phyloP scores from a whole-genome alignment of 805 yeast genomes.

The Kodamaea nitidulidarum region DNA sequence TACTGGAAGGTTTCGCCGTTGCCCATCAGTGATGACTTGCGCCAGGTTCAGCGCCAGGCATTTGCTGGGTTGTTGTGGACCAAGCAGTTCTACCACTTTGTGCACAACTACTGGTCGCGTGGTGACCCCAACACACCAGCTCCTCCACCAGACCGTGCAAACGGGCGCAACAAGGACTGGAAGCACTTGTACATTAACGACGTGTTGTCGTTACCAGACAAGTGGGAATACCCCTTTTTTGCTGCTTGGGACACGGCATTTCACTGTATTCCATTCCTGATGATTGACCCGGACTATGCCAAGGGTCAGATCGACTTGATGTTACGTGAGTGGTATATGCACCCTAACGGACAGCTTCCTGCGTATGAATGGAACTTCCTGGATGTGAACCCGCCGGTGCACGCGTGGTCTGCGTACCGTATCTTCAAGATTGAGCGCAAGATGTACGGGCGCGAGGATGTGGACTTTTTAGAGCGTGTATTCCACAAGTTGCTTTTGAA shows the following conservation, averaged over 20 bases:
- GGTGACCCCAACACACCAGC: constrained; percentile 78
- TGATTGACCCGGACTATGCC: constrained; percentile 91
- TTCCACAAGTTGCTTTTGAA: constrained; percentile 86
- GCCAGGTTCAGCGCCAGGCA: constrained; percentile 87
- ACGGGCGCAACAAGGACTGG: constrained; percentile 89
- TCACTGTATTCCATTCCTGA: constrained; percentile 88
- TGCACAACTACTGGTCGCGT: constrained; percentile 79
- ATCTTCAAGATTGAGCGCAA: constrained; percentile 84
- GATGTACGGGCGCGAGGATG: constrained; percentile 76
- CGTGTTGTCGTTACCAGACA: constrained; percentile 84
- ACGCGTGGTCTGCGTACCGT: constrained; percentile 91
- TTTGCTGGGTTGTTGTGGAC: constrained; percentile 93
- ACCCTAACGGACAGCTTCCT: constrained; percentile 96
- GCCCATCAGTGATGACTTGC: constrained; percentile 73
- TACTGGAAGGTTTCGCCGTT: constrained; percentile 85
- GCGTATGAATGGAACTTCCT: constrained; percentile 96
- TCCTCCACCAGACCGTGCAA: constrained; percentile 77
- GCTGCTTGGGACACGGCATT: constrained; percentile 98
- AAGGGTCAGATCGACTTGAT: constrained; percentile 80
- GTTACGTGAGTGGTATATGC: constrained; percentile 96
- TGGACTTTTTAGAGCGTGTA: constrained; percentile 82
- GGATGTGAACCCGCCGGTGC: constrained; percentile 97
- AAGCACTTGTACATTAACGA: constrained; percentile 84
- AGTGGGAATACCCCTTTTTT: constrained; percentile 94
- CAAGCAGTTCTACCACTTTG: constrained; percentile 83